Evolutionary conservation across 164 flowering plant species (phyloP), one percentile per base, ranked within the genome.

Genomic region (Buxus sempervirens): DNA sequence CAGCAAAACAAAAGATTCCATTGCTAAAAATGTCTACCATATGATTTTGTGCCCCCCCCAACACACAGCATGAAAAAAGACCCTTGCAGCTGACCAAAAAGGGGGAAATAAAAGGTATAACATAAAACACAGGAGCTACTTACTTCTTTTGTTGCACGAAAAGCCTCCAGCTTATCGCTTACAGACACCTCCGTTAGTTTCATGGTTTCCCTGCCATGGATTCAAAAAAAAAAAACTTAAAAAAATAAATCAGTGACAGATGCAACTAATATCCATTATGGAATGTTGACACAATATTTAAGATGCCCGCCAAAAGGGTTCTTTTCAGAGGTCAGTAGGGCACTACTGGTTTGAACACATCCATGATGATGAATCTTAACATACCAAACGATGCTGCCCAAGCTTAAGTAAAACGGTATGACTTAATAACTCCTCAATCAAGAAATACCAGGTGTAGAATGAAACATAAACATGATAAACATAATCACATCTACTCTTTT

Each of bases 111-210:
- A 32, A 32, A 32, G 7, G 3, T 32, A 32, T 3, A 32, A 32
- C 3, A 32, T 3, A 32, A 32, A 32, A 32, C 3, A 32, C 3
- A 32, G 7, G 7, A 32, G 25, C 53, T 49, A 63, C 7, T 13
- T 82, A 94, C 98, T 93, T 95, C 90, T 75, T 92, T 90, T 64
- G 90, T 78, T 70, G 97, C 90, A 70, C 99, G 92, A 74, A 92
- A 90, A 68, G 86, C 67, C 80, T 95, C 99, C 64, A 95, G 84
- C 83, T 90, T 90, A 73, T 95, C 98, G 79, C 99, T 92, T 56
- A 67, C 97, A 68, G 97, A 82, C 58, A 95, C 88, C 76, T 95
- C 99, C 23, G 97, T 95, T 66, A 92, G 77, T 73, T 86, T 92
- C 41, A n/a, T 12, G n/a, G 81, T 56, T 55, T 76, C 84, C 88